Base-by-base conservation (phyloP, 2,329 filamentous ascomycete genomes). In the Pseudogymnoascus sp. region DNA sequence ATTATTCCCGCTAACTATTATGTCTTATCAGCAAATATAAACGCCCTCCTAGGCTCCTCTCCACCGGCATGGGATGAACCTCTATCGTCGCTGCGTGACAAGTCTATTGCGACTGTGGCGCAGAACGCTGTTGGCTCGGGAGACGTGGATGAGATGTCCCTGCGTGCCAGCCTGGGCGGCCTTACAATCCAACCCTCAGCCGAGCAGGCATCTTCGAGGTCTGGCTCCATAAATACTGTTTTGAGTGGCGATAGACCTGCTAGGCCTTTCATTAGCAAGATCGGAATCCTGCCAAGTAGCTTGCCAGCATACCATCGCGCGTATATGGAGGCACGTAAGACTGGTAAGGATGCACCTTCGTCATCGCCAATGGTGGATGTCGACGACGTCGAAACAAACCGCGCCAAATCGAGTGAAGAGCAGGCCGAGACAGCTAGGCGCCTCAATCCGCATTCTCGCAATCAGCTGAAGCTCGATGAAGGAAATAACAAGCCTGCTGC, bases 281-380 rank as follows among this genome's bases (percentile, higher is more conserved):
- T 99, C 62, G 91, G 91, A 66, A 91, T 99, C 60, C 79, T 99
- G 10, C 93, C 95, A 3, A 96, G 90, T 68, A 97, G 92, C 75
- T 78, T 99, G 47, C 91, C 95, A 5, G 86, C 90, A 34, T 96
- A 96, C 65, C 95, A 99, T 75, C 88, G 88, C 67, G 93, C 95
- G 62, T 95, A 89, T 69, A 93, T 97, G 83, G 88, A 92, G 73
- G 86, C 88, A 63, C 80, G 81, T 71, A 81, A 83, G 73, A 79
- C 82, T 8, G 83, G 81, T 60, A 75, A 77, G 66, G 78, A 80
- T 54, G 76, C 79, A 72, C 79, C 11, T 76, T 76, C 67, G 77
- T 74, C 66, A 51, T 82, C 85, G 5, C 79, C 82, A 63, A 78
- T 78, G 3, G 69, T 75, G 1, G 78, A 81, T 31, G 76, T 81